These are phyloP conservation scores for Kentomonas sorsogonicus DNA, from an alignment of 208 protist genomes.

Conservation along the genomic window DNA sequence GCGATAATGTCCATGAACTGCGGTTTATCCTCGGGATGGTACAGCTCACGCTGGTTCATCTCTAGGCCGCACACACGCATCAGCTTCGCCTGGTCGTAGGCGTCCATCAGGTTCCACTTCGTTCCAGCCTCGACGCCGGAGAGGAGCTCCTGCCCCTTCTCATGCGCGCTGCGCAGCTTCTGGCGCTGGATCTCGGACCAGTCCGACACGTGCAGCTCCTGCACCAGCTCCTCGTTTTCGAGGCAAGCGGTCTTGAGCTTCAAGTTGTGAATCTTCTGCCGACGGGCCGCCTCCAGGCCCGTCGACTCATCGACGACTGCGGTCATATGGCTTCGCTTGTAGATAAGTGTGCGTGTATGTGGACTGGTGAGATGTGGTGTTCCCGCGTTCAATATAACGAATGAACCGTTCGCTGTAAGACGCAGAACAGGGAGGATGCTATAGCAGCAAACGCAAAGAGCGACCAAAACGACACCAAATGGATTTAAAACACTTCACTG, in stretches of 20 bases:
- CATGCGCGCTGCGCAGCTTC: slow-evolving; percentile 65
- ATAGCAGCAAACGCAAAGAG: too few relatives aligned
- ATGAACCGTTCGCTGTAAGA: too few relatives aligned
- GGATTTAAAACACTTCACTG: slow-evolving; percentile 9
- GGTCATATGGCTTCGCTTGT: slow-evolving; percentile 8
- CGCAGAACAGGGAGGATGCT: too few relatives aligned
- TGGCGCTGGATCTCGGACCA: slow-evolving; percentile 78
- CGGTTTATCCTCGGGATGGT: slow-evolving; percentile 78
- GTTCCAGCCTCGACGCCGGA: slow-evolving; percentile 67
- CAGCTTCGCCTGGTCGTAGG: slow-evolving; percentile 78
- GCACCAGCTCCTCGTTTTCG: slow-evolving; percentile 75
- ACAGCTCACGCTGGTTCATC: slow-evolving; percentile 79
- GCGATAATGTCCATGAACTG: slow-evolving; percentile 77
- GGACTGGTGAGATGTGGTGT: too few relatives aligned
- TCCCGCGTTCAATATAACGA: too few relatives aligned
- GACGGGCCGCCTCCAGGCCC: slow-evolving; percentile 77
- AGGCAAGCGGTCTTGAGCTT: slow-evolving; percentile 81
- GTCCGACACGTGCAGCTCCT: slow-evolving; percentile 82
- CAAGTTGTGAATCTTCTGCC: slow-evolving; percentile 86
- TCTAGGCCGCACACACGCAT: slow-evolving; percentile 60
- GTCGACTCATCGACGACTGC: slow-evolving; percentile 60
- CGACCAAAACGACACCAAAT: not conserved
- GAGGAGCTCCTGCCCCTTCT: slow-evolving; percentile 71
- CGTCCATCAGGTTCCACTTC: slow-evolving; percentile 78
- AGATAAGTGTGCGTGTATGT: slow-evolving; percentile 2